Evolutionary conservation across 2,329 filamentous ascomycete species (phyloP), one percentile per base, ranked within the genome.

Genomic region (Cladosporium sp.): DNA sequence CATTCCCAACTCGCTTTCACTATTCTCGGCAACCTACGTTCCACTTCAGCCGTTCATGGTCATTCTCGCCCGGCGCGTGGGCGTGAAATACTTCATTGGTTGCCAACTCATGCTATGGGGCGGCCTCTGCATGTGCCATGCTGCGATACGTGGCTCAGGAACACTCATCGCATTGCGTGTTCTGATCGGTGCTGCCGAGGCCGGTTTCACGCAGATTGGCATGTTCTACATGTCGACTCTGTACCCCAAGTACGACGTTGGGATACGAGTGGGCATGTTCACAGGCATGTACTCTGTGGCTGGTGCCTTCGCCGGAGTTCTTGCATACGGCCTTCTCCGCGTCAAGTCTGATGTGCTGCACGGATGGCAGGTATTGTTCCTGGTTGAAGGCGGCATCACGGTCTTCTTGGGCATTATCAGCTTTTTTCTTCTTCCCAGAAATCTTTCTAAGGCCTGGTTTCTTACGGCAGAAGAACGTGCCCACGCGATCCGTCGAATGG

Each of bases 211-310:
- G 6, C 51, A 54, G 25, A 54, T 54, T 22, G 51, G 51, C 12
- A 54, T 54, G 50, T 42, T 54, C 25, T 54, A 54, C 38, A 40
- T 54, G 25, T 54, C 51, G 12, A 54, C 51, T 9, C 37, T 54
- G 14, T 42, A 54, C 20, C 37, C 51, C 3, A 54, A 54, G 51
- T 42, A 54, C 25, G 38, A 42, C 17, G 51, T 54, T 4, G 51
- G 51, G 15, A 34, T 54, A 11, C 20, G 51, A 54, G 14, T 54
- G 22, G 51, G 51, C 1, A 54, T 54, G 51, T 42, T 54, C 4
- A 54, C 51, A 14, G 51, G 51, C 5, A 54, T 54, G 51, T 54
- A 54, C 15, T 40, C 37, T 15, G 51, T 54, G 12, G 51, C 51
- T 15, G 51, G 51, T 14, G 38, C 38, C 37, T 54, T 54, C 25